Base-by-base conservation (phyloP, 257 asterid genomes). In the Capsicum baccatum region DNA sequence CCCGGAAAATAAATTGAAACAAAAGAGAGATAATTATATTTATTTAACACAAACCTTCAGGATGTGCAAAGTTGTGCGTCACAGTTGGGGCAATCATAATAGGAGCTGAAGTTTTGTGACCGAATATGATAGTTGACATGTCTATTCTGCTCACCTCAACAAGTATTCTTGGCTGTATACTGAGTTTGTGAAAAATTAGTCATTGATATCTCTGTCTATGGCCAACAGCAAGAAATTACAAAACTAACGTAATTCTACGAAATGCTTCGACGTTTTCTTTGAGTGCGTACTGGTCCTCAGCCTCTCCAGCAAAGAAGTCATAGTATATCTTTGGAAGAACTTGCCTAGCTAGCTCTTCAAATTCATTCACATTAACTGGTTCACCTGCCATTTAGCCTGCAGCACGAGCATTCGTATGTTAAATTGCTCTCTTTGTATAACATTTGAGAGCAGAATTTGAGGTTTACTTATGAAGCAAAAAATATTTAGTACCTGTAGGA, bases 291-390 rank as follows among this genome's bases (percentile, higher is more conserved):
- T 92, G 89, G 47, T 92, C 95, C 88, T 93, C 95, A 50, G 95
- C 91, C 80, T 92, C 97, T 21, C 92, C 95, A 52, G 91, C 85
- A 44, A 82, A 89, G 79, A 39, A 91, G 87, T 92, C 97, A 69
- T 88, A 93, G 84, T 85, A 89, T 94, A 91, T 92, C 88, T 93
- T 93, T 52, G 97, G 95, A 84, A 93, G 94, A 80, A 88, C 92
- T 84, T 83, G 79, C 86, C 83, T 88, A 39, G 95, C 95, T 8
- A 93, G 94, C 63, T 92, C 91, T 89, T 91, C 85, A 85, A 88
- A 93, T 76, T 89, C 94, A 47, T 64, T 83, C 37, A 89, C 88
- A 70, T 88, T 88, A 42, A 91, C 90, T 6, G 87, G 87, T 86
- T 91, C 94, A 81, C 73, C 59, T 26, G 86, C 89, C 94, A 92